Evolutionary conservation across 2,329 filamentous ascomycete genomes (phyloP).

Genomic region (Teratosphaeria viscida): DNA sequence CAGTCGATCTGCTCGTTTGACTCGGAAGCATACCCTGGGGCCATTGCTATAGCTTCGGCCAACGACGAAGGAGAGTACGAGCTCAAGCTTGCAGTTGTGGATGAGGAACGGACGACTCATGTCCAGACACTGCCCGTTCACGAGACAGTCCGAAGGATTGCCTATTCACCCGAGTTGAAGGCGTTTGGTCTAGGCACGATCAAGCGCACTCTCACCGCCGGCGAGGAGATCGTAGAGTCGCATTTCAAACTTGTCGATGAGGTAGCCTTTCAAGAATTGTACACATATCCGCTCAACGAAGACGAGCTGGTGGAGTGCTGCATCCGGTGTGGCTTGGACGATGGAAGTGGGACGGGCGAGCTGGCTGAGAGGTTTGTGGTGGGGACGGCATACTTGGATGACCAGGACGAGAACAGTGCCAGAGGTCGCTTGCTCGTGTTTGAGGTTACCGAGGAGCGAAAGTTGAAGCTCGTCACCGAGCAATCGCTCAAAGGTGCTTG

Average conservation of each 20-base stretch:
- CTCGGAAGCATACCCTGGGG: constrained; percentile 63
- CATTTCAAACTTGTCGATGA: constrained; percentile 88
- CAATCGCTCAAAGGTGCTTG: constrained; percentile 68
- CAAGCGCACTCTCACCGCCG: constrained; percentile 57
- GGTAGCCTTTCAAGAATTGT: constrained; percentile 70
- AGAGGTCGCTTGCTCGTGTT: constrained; percentile 75
- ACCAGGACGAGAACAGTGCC: constrained; percentile 38
- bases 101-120: constrained; percentile 78
- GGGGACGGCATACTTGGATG: constrained; percentile 71
- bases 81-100: constrained; percentile 69
- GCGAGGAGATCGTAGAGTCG: constrained; percentile 65
- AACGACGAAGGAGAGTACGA: constrained; percentile 40
- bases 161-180: constrained; percentile 69
- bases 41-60: constrained; percentile 67
- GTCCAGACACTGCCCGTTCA: constrained; percentile 68
- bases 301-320: constrained; percentile 78
- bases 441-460: constrained; percentile 65
- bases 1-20: constrained; percentile 75
- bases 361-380: constrained; percentile 74
- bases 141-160: constrained; percentile 76
- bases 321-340: constrained; percentile 62
- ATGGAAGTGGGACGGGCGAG: constrained; percentile 38
- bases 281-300: constrained; percentile 53
- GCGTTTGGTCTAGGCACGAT: constrained; percentile 84
- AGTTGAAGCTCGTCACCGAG: constrained; percentile 60